Evolutionary conservation across 176 grass and related monocot species (phyloP), one percentile per base, ranked within the genome.

Genomic region (Canna indica): DNA sequence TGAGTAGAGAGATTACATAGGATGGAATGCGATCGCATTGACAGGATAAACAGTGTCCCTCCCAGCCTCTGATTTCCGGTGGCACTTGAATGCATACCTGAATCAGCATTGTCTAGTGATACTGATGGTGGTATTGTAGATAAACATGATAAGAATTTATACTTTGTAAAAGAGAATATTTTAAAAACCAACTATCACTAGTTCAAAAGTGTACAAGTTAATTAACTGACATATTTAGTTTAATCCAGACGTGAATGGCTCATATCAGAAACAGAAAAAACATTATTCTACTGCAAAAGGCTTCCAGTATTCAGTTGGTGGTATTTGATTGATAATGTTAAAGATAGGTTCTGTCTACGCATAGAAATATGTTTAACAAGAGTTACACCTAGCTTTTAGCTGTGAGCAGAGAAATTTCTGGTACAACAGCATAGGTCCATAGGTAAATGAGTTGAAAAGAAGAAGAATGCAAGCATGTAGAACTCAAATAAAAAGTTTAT

Each of bases 81-180:
- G 94, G 80, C 94, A 99, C 81, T 99, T 99, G 80, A 99, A 93
- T 77, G 94, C 86, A 85, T 99, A 99, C 69, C 94, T 99, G 80
- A 67, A 82, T 32, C 15, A 70, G 35, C 79, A 67, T 72, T 59
- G 38, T 77, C 27, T 3, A 15, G 8, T 70, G 18, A 56, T 83
- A 56, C 28, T 63, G 33, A 57, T 1, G 18, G 32, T 17, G 42
- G 59, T 5, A 69, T 82, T 32, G 38, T 15, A 60, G 6, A 75
- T 35, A 75, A 28, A 3, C 16, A 75, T 32, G 6, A 71, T 20
- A 8, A 34, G 29, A 20, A 36, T 36, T 8, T 29, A 20, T 26
- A 20, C 16, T 33, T 18, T 29, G n/a, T 33, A 33, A 15, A 64
- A 35, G 31, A 18, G 18, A 54, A 54, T 54, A n/a, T 16, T 22